Conservation (phyloP, 441 rosid species). For the Eutrema salsugineum region DNA sequence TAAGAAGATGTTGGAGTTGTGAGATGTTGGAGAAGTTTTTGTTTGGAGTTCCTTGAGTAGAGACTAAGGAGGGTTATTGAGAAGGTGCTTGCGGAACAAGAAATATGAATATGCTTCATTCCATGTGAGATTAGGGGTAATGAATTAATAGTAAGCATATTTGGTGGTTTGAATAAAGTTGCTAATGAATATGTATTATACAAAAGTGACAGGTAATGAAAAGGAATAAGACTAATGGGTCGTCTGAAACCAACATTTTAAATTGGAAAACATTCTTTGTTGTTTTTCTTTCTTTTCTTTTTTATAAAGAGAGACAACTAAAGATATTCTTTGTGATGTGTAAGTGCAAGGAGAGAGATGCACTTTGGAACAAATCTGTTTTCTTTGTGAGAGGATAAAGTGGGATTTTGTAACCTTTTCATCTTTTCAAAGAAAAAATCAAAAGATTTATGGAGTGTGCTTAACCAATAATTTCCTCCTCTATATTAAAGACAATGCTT, state of each 20-base stretch:
- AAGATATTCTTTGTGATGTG: slow-evolving; percentile 50
- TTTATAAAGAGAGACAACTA: slow-evolving; percentile 47
- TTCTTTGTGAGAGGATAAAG: slow-evolving; percentile 66
- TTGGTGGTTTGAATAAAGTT: background rate
- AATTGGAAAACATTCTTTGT: slow-evolving; percentile 25
- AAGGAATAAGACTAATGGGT: slow-evolving; percentile 30
- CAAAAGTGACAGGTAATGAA: slow-evolving; percentile 27
- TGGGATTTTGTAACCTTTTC: slow-evolving; percentile 31
- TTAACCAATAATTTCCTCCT: slow-evolving; percentile 23
- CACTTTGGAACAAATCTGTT: slow-evolving; percentile 27
- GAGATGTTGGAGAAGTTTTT: slow-evolving; percentile 3
- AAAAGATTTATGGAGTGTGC: slow-evolving; percentile 6
- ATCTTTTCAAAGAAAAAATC: background rate
- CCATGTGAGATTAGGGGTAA: slow-evolving; percentile 21
- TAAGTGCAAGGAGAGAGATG: slow-evolving; percentile 24
- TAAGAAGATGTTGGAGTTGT: slow-evolving; percentile 20
- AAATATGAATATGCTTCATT: slow-evolving; percentile 31
- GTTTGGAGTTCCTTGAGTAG: slow-evolving; percentile 57
- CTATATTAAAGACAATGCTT: background rate
- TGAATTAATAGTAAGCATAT: slow-evolving; percentile 9
- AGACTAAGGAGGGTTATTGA: slow-evolving; percentile 41
- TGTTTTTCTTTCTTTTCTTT: slow-evolving; percentile 38
- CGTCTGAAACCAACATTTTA: slow-evolving; percentile 17
- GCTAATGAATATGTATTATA: background rate
- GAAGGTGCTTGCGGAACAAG: slow-evolving; percentile 35